Evolutionary conservation across 495 filamentous ascomycete species (phyloP), one percentile per base, ranked within the genome.

Genomic region (Beverwykella pulmonaria): DNA sequence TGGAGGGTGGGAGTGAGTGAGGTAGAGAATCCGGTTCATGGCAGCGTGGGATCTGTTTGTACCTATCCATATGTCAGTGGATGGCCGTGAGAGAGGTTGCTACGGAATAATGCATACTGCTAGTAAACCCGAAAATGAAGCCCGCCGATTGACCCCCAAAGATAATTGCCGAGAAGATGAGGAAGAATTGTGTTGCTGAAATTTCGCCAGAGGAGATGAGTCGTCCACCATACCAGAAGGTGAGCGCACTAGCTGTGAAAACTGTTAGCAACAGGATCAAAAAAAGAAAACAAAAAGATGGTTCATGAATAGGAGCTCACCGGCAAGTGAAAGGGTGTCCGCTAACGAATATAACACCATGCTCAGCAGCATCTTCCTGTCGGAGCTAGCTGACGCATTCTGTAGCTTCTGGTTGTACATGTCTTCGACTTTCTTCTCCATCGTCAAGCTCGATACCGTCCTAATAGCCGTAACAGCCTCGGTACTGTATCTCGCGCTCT

Each of bases 181-280:
- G 78, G 76, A 96, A 96, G 82, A 94, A 96, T 53, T 89, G 86
- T 72, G 89, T 87, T 72, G 90, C 82, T 61, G 78, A 90, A 61
- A 85, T 84, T 74, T 96, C 88, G 27, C 76, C 69, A 34, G 81
- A 81, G 14, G 82, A 86, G 34, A 96, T 87, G 34, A 93, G 81
- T 6, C 83, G 87, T 29, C 92, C 92, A 55, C 92, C 92, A 70
- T 94, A 96, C 92, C 92, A 96, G 79, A 96, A 96, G 1, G 88
- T 91, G n/a, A 97, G 86, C 12, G 90, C 92, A 50, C 90, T 84
- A 67, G 86, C 91, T 50, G 91, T 81, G 92, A 39, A 10, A 44
- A 10, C 15, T 44, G 8, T 25, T 15, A 5, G 30, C 2, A 26
- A 23, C 23, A 17, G n/a, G 20, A 23, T 3, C 1, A 50, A 26